Conservation (phyloP, 1,284 basidiomycete genomes). For the Cutaneotrichosporon dermatis region DNA sequence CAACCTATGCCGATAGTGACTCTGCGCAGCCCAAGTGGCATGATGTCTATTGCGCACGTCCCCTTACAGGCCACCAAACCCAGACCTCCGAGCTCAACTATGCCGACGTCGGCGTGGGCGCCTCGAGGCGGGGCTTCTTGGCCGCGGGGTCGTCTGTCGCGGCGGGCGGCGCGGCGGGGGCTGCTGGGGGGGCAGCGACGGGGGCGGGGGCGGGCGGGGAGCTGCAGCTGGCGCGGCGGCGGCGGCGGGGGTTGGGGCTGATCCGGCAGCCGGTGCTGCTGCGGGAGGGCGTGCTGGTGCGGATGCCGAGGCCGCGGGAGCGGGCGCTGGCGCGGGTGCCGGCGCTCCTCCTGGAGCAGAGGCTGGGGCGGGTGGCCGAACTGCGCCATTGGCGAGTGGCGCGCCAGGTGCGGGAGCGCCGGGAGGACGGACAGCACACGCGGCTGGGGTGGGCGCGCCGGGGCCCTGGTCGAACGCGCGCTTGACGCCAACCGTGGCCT, state of each 20-base stretch:
- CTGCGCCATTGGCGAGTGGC: too few species aligned
- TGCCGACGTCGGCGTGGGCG: neutral
- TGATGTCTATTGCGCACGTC: too few species aligned
- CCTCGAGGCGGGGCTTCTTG: constrained; percentile 1
- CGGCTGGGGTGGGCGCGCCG: neutral
- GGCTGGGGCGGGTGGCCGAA: neutral
- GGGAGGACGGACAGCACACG: too few species aligned
- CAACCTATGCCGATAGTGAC: too few species aligned
- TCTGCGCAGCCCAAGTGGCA: too few species aligned
- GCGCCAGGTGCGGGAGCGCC: too few species aligned
- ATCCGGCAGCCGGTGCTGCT: neutral
- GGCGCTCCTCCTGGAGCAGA: neutral
- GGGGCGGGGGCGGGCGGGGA: neutral
- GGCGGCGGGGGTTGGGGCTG: neutral
- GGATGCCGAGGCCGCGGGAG: neutral
- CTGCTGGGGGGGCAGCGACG: neutral
- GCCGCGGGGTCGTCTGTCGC: neutral
- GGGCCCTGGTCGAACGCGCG: neutral
- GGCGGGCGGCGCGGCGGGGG: neutral
- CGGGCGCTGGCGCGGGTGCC: neutral
- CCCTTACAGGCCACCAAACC: too few species aligned
- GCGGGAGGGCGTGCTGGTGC: neutral
- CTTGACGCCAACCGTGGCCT: neutral
- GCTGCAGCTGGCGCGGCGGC: neutral
- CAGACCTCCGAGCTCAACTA: too few species aligned